A percentile compares a stretch with the other conserved stretches of the same genome.
Evolutionary conservation across 306 rosid species (phyloP).

Genomic region (Vigna reflexopilosa): DNA sequence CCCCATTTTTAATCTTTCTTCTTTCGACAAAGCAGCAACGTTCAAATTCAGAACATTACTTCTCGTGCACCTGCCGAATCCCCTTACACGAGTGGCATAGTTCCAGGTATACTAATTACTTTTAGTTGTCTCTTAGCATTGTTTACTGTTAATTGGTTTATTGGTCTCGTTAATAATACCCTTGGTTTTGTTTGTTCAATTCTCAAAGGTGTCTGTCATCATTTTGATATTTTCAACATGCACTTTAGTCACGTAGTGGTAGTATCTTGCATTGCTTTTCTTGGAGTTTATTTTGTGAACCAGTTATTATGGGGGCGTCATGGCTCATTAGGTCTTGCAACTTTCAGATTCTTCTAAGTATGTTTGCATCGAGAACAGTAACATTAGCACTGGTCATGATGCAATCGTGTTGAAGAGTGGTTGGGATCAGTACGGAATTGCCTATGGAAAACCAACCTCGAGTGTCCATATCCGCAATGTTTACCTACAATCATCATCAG

Average conservation of each 20-base stretch:
- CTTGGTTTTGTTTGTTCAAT: slow-evolving; percentile 2
- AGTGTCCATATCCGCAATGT: slow-evolving; percentile 44
- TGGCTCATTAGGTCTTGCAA: not conserved
- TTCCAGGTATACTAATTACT: slow-evolving; percentile 58
- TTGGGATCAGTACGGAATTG: slow-evolving; percentile 70
- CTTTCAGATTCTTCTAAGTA: slow-evolving; percentile 61
- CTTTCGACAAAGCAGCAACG: slow-evolving; percentile 49
- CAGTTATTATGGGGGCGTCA: slow-evolving; percentile 7
- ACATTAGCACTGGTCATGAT: slow-evolving; percentile 62
- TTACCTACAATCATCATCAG: slow-evolving; percentile 17
- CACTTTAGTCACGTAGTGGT: not conserved
- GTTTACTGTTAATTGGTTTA: not conserved
- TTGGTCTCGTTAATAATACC: not conserved
- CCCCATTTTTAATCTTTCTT: slow-evolving; percentile 2
- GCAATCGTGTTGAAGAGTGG: slow-evolving; percentile 71
- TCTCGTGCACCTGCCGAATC: slow-evolving; percentile 57
- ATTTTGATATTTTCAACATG: not conserved
- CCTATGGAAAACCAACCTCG: slow-evolving; percentile 57
- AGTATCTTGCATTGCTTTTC: not conserved
- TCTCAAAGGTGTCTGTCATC: not conserved
- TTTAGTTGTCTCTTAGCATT: not conserved
- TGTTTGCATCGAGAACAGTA: slow-evolving; percentile 68
- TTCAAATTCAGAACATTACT: slow-evolving; percentile 56
- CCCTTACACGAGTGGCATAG: slow-evolving; percentile 67
- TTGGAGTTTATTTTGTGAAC: not conserved